These are phyloP conservation scores for Lepidium didymum DNA, from an alignment of 345 rosid species.

Conservation along the genomic window DNA sequence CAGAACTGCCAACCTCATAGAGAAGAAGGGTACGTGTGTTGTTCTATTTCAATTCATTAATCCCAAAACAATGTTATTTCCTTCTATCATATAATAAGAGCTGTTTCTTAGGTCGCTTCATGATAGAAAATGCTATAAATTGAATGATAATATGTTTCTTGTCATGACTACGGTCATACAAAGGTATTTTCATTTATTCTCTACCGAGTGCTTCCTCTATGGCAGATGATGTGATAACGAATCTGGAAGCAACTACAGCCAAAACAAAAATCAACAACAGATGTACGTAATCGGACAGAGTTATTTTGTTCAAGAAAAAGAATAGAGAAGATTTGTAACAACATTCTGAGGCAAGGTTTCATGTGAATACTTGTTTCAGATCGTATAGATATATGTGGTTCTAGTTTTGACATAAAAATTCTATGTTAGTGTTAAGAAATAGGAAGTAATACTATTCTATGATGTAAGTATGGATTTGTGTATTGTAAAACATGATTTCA, in stretches of 20 bases:
- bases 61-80: not conserved
- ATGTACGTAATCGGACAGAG: no score
- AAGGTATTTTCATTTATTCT: not conserved
- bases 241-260: not conserved
- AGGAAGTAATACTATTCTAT: no score
- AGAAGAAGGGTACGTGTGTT: slow-evolving; percentile 52
- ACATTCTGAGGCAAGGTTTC: no score
- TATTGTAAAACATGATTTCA: no score
- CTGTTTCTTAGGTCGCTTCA: no score
- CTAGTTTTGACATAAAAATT: no score
- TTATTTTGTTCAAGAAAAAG: no score
- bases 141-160: not conserved
- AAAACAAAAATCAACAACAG: slow-evolving; percentile 16
- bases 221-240: not conserved
- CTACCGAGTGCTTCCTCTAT: not conserved
- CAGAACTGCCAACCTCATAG: slow-evolving; percentile 40
- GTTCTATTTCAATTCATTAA: not conserved
- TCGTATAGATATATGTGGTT: no score
- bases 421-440: slow-evolving; percentile 25
- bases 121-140: not conserved
- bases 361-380: no score
- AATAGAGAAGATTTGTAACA: no score
- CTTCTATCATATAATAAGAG: no score
- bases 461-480: slow-evolving; percentile 51
- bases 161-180: no score